Base-by-base conservation (phyloP, 306 rosid species). In the Aeschynomene evenia region DNA sequence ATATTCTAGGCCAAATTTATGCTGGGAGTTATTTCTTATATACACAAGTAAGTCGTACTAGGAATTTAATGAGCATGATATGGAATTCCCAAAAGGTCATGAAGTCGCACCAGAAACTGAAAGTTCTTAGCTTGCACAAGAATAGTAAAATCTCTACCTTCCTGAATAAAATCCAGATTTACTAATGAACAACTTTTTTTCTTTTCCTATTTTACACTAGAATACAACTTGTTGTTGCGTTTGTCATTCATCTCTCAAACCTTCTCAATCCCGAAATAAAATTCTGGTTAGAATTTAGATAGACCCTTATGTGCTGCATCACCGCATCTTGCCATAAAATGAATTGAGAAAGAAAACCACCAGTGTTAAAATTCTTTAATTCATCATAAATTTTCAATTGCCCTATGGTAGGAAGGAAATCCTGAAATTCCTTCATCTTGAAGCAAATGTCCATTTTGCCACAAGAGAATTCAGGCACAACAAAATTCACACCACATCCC, bases 261-360 rank as follows among this genome's bases (percentile, higher is more conserved):
- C 31, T 28, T 28, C 31, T 28, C 31, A 9, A 37, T 37, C 43
- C 43, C 43, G 9, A 12, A 37, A 2, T 12, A 42, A 18, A 42
- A 42, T 4, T 42, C 49, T 12, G 6, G 16, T n/a, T n/a, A n/a
- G n/a, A n/a, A n/a, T n/a, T n/a, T n/a, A n/a, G n/a, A 4, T 12
- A 42, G 16, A 42, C 4, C 14, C 15, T 42, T 42, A n/a, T 40
- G 14, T 15, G 4, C 15, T 40, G 13, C 3, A 40, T 9, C 15
- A 63, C 46, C 62, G 68, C 84, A 73, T 67, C 69, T 75, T 55
- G 42, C 70, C 77, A 69, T 73, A 53, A 77, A 76, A 69, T 58
- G 48, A 63, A 76, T 29, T 58, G 63, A 59, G 70, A 70, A 69
- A 70, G 56, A 56, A 75, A 83, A 62, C 57, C 79, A 67, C 54